Evolutionary conservation across 2,329 filamentous ascomycete species (phyloP), one percentile per base, ranked within the genome.

Genomic region (Cladosporium sp.): DNA sequence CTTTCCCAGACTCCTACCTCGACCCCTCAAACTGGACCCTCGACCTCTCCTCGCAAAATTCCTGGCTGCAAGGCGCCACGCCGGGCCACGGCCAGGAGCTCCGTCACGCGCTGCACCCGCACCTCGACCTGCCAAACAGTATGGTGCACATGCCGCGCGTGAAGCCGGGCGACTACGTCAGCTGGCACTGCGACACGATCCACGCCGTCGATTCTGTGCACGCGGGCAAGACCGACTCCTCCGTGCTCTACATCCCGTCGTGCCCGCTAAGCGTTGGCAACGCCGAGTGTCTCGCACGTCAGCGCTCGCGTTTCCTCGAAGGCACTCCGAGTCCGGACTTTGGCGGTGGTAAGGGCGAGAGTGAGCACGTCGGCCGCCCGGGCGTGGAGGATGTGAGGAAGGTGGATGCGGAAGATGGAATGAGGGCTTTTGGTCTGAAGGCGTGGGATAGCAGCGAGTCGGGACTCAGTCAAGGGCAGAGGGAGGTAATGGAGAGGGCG

Each of bases 241-340:
- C 85, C 60, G 91, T 95, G 0, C 64, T 96, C 55, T 96, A 96
- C 63, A 95, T 96, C 52, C 90, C 91, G 0, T 84, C 88, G 0
- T 93, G 87, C 51, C 90, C 91, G 0, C 77, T 89, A 31, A 95
- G 89, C 0, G 80, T 85, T 49, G 72, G 76, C 37, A 95, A 93
- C 61, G 83, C 86, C 0, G 70, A 79, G 18, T 93, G 91, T 64
- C 74, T 92, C 1, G 76, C 71, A 1, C 77, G 81, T 13, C 89
- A 95, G 71, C 79, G 86, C 16, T 75, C 81, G n/a, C 80, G 82
- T 0, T 93, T 93, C 60, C 68, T 85, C 2, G 66, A 73, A 0
- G 90, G 89, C 4, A 58, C 57, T 18, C 65, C 66, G 10, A 64
- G 62, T 43, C 76, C 76, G 1, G 76, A 78, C 54, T 78, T 77